phyloP scores from a whole-genome alignment of 306 rosid genomes.

The Glycine latifolia region DNA sequence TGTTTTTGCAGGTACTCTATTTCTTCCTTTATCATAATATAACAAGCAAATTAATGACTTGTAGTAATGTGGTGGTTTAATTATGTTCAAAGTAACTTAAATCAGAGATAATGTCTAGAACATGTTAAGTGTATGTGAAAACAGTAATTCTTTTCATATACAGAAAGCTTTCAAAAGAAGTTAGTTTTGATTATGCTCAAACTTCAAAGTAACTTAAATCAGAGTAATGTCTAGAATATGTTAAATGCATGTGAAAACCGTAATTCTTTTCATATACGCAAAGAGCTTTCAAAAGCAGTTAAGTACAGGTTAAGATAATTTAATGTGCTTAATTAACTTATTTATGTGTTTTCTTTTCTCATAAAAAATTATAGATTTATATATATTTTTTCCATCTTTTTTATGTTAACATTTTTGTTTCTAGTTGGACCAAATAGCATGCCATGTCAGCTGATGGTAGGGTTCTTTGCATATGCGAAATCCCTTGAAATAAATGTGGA shows the following conservation, averaged over 20 bases:
- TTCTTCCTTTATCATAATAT: constrained; percentile 20
- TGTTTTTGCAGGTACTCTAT: not conserved
- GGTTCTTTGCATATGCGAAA: constrained; percentile 90
- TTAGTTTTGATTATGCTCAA: constrained; percentile 16
- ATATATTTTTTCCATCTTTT: not conserved
- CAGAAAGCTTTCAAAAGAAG: not conserved
- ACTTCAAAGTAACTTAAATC: not conserved
- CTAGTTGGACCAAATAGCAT: constrained; percentile 88
- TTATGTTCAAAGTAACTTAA: constrained; percentile 28
- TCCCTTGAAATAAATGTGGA: constrained; percentile 84
- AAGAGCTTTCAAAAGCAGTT: not conserved
- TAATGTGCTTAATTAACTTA: not conserved
- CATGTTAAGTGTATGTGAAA: constrained; percentile 9
- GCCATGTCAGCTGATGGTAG: constrained; percentile 98
- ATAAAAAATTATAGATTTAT: not conserved
- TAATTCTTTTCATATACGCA: not conserved
- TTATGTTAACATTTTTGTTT: constrained; percentile 36
- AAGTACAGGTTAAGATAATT: constrained; percentile 20
- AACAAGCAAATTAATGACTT: constrained; percentile 13
- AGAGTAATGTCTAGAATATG: constrained; percentile 20
- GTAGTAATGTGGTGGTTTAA: not conserved
- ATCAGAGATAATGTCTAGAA: constrained; percentile 20
- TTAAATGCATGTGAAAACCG: constrained; percentile 9
- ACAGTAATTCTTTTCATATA: not conserved
- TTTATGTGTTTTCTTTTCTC: constrained; percentile 5